Percentiles rank a stretch among this genome's conserved stretches.
Conservation (phyloP, 2,329 filamentous ascomycete species). For the Penicillium thymicola region DNA sequence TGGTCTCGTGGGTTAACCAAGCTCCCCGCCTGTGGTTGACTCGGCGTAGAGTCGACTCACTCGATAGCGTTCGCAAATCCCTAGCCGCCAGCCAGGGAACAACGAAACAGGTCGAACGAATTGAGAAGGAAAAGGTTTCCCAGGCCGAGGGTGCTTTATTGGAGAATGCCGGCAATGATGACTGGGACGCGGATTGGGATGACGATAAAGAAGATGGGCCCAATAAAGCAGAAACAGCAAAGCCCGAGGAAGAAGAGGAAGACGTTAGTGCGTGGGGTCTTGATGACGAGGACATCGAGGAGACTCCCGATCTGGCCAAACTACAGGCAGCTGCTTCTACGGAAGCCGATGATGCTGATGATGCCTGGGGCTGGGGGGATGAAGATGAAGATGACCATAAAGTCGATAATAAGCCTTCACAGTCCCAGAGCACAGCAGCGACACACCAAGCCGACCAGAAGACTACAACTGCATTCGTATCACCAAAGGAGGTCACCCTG, state of each 20-base stretch:
- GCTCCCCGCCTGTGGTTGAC: conserved; percentile 81
- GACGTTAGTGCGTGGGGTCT: conserved; percentile 52
- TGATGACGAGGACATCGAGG: conserved; percentile 43
- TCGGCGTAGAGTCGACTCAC: conserved; percentile 73
- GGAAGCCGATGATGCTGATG: conserved; percentile 46
- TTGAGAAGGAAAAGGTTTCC: conserved; percentile 78
- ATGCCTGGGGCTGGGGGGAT: conserved; percentile 85
- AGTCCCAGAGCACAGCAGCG: conserved; percentile 17
- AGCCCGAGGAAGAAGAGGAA: conserved; percentile 37
- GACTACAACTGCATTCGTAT: conserved; percentile 11
- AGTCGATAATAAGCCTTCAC: conserved; percentile 18
- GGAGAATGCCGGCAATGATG: conserved; percentile 52
- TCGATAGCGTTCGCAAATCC: conserved; percentile 69
- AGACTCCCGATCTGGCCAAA: conserved; percentile 24
- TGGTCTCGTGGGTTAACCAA: conserved; percentile 76
- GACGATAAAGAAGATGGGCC: conserved; percentile 56
- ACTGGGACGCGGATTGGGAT: conserved; percentile 80
- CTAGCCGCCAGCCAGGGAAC: conserved; percentile 65
- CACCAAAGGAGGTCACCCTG: conserved; percentile 66
- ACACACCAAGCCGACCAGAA: conserved; percentile 24
- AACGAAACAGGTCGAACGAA: conserved; percentile 70
- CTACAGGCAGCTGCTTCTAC: conserved; percentile 9
- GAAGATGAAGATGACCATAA: conserved; percentile 47
- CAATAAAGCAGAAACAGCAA: conserved; percentile 12
- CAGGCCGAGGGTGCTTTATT: conserved; percentile 65